Percentiles rank a stretch among this genome's conserved stretches.
Evolutionary conservation across 2,329 filamentous ascomycete species (phyloP).

Genomic region (Aurifilum marmelostoma): DNA sequence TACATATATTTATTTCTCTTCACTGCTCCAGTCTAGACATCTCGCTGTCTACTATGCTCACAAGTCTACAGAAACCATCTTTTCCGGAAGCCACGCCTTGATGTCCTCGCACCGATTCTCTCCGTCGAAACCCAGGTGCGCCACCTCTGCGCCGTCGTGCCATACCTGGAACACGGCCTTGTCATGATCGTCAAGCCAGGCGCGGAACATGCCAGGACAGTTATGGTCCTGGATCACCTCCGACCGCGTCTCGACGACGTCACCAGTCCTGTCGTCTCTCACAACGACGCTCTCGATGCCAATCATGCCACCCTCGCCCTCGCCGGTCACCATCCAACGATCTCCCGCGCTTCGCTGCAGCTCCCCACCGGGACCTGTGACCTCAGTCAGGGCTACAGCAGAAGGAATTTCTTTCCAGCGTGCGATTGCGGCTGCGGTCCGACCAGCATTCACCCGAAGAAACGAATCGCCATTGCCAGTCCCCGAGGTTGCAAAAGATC

Average conservation of each 20-base stretch:
- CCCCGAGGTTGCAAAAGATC: conserved; percentile 66
- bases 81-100: conserved; percentile 6
- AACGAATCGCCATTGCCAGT: conserved; percentile 92
- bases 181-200: conserved; percentile 70
- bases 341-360: conserved; percentile 74
- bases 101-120: conserved; percentile 16
- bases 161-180: conserved; percentile 62
- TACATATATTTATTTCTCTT: neutral
- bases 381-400: conserved; percentile 60
- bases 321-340: conserved; percentile 73
- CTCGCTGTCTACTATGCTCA: conserved; percentile 16
- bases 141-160: conserved; percentile 35
- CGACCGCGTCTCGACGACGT: conserved; percentile 45
- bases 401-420: conserved; percentile 62
- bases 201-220: conserved; percentile 85
- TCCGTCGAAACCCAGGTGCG: conserved; percentile 9
- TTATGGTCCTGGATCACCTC: conserved; percentile 78
- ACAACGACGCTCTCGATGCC: conserved; percentile 68
- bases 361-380: conserved; percentile 73
- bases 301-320: conserved; percentile 85
- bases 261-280: conserved; percentile 44
- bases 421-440: conserved; percentile 74
- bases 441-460: conserved; percentile 69
- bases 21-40: neutral
- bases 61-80: neutral